Conservation (phyloP, 1,139 yeast species). For the Candida buenavistaensis region DNA sequence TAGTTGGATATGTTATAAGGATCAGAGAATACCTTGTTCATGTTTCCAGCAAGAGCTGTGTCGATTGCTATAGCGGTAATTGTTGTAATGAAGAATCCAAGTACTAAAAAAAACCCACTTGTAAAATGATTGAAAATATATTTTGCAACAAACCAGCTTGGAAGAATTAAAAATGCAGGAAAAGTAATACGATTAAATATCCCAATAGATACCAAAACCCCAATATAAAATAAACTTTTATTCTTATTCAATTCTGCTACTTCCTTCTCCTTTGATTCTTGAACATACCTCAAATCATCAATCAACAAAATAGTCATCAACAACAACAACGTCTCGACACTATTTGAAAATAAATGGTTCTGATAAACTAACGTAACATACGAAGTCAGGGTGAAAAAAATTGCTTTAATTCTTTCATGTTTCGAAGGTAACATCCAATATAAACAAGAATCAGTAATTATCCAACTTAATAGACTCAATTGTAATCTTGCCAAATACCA, state of each 20-base stretch:
- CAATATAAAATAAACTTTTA: constrained; percentile 12
- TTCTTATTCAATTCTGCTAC: constrained; percentile 12
- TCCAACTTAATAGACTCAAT: constrained; percentile 58
- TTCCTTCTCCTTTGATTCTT: constrained; percentile 17
- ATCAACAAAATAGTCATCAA: constrained; percentile 54
- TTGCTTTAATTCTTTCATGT: constrained; percentile 63
- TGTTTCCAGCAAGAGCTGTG: constrained; percentile 28
- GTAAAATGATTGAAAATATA: constrained; percentile 31
- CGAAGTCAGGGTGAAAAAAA: constrained; percentile 70
- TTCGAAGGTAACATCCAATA: constrained; percentile 54
- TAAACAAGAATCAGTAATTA: constrained; percentile 53
- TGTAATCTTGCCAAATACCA: constrained; percentile 61
- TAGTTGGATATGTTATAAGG: constrained; percentile 13
- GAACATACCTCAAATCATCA: constrained; percentile 40
- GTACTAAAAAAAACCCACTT: constrained; percentile 21
- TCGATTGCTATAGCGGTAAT: constrained; percentile 52
- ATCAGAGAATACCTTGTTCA: constrained; percentile 14
- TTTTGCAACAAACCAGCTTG: constrained; percentile 43
- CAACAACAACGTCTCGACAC: constrained; percentile 74
- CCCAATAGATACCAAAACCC: constrained; percentile 56
- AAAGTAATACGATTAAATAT: constrained; percentile 84
- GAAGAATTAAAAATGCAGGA: constrained; percentile 68
- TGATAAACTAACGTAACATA: constrained; percentile 81
- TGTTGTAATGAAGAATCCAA: constrained; percentile 37
- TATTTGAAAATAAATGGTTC: constrained; percentile 85